Conservation (phyloP, 192 early-diverging fungal genomes). For the Cetraspora pellucida region DNA sequence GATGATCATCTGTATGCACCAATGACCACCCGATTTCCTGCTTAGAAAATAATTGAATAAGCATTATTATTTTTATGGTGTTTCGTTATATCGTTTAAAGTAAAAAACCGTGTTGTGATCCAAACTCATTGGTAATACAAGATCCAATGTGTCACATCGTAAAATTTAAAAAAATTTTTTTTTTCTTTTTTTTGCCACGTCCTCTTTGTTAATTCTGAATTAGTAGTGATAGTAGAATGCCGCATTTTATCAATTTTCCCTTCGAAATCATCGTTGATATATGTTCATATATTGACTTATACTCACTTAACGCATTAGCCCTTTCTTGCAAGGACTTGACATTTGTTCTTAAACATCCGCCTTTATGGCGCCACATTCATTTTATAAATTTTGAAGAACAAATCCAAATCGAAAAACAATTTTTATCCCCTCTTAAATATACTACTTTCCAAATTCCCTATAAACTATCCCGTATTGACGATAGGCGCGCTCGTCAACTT, state of each 20-base stretch:
- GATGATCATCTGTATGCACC: too few relatives aligned
- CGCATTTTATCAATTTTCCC: background rate
- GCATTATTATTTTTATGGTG: too few relatives aligned
- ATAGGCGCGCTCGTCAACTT: background rate
- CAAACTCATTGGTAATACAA: too few relatives aligned
- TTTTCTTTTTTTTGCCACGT: too few relatives aligned
- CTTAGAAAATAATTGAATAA: too few relatives aligned
- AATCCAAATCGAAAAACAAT: background rate
- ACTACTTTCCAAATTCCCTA: background rate
- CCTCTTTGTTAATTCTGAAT: background rate
- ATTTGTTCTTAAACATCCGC: background rate
- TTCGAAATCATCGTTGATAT: slow-evolving; percentile 14
- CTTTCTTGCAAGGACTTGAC: background rate
- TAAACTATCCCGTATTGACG: background rate
- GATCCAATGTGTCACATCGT: too few relatives aligned
- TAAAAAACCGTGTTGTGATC: too few relatives aligned
- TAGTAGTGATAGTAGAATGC: background rate
- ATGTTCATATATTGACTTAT: slow-evolving; percentile 4
- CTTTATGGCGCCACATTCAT: slow-evolving; percentile 6
- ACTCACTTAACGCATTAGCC: background rate
- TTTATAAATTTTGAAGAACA: slow-evolving; percentile 1
- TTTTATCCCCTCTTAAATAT: background rate
- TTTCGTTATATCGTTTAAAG: too few relatives aligned
- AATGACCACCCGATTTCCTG: too few relatives aligned
- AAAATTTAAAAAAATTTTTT: too few relatives aligned